phyloP scores from a whole-genome alignment of 73 alveolate genomes.

The Tetrahymena elliotti region DNA sequence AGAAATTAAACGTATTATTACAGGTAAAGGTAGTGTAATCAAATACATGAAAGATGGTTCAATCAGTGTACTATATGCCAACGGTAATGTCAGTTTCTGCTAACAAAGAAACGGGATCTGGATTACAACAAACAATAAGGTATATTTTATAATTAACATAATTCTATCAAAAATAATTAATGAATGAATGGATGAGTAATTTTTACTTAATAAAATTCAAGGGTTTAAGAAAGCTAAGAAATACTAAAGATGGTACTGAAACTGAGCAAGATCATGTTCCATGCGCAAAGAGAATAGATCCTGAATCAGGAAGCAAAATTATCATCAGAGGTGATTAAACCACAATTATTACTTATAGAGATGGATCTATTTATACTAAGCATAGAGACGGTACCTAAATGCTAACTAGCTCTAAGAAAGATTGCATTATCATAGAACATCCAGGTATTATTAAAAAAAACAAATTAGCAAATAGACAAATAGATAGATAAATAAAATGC shows the following conservation, averaged over 20 bases:
- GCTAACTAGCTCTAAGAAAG: conserved; percentile 65
- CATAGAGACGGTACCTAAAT: conserved; percentile 91
- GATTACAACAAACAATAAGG: conserved; percentile 66
- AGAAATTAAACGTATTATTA: conserved; percentile 44
- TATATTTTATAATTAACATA: background rate
- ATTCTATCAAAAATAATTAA: too few species aligned
- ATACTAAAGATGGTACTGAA: conserved; percentile 16
- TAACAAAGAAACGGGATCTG: conserved; percentile 44
- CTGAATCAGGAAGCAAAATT: conserved; percentile 76
- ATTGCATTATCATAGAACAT: conserved; percentile 65
- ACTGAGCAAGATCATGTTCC: conserved; percentile 72
- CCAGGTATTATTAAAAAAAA: conserved; percentile 43
- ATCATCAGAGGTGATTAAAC: conserved; percentile 90
- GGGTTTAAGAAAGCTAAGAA: conserved; percentile 2
- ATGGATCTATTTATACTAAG: conserved; percentile 72
- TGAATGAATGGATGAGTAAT: too few species aligned
- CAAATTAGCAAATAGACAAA: too few species aligned
- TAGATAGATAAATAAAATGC: too few species aligned
- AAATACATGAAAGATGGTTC: conserved; percentile 52
- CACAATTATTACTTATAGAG: conserved; percentile 69
- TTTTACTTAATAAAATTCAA: background rate
- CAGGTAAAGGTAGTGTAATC: conserved; percentile 51
- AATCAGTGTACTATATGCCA: conserved; percentile 54
- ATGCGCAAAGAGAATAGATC: conserved; percentile 82
- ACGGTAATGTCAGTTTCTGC: conserved; percentile 57